Percentiles rank a stretch among this genome's conserved stretches.
phyloP scores from a whole-genome alignment of 768 basidiomycete species.

The Leccinum sublutescens region DNA sequence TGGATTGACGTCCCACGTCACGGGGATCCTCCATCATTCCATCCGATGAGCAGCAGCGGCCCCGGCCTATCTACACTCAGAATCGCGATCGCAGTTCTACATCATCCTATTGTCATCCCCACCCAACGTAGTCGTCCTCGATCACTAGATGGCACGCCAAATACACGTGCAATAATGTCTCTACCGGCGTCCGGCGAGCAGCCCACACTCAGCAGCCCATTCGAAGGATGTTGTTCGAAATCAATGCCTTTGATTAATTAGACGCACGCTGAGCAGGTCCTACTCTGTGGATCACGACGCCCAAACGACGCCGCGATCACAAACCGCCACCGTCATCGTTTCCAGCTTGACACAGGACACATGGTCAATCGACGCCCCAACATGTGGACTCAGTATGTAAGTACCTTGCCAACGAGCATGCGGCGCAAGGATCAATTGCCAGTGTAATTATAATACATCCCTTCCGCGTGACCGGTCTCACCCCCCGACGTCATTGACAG shows the following conservation, averaged over 20 bases:
- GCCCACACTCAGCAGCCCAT: neutral
- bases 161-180: neutral
- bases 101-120: neutral
- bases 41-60: too few relatives aligned
- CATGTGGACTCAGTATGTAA: neutral
- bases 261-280: neutral
- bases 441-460: too few relatives aligned
- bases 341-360: neutral
- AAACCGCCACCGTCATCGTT: neutral
- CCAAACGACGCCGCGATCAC: neutral
- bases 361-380: neutral
- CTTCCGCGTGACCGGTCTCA: constrained; percentile 5
- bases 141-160: neutral
- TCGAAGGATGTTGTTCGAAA: neutral
- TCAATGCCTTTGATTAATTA: neutral
- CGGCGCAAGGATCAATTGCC: too few relatives aligned
- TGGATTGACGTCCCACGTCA: too few relatives aligned
- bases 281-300: neutral
- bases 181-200: too few relatives aligned
- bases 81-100: neutral
- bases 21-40: too few relatives aligned
- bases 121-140: neutral
- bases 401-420: too few relatives aligned
- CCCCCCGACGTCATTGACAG: constrained; percentile 7
- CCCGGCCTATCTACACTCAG: neutral